phyloP scores from a whole-genome alignment of 2,329 filamentous ascomycete genomes.

The Apiospora arundinis region DNA sequence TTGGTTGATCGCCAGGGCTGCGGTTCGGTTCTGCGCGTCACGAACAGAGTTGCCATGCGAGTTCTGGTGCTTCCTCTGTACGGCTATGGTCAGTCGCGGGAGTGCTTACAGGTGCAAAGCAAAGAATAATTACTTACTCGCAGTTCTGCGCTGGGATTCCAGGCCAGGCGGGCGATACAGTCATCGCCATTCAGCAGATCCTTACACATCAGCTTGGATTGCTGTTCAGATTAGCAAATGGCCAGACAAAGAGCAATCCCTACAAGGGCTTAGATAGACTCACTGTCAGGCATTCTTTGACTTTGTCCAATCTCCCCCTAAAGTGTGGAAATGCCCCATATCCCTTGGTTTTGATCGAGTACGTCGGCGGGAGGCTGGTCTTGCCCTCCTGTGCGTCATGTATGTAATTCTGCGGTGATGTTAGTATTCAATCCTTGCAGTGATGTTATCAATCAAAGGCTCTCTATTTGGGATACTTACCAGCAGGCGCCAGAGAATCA shows the following conservation, averaged over 20 bases:
- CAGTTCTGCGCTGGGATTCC: neutral
- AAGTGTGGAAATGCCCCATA: neutral
- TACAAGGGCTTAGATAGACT: neutral
- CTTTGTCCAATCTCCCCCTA: neutral
- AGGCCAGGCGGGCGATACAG: neutral
- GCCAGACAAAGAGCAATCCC: neutral
- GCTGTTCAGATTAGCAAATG: neutral
- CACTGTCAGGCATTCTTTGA: neutral
- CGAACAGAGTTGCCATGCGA: neutral
- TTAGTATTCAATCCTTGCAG: neutral
- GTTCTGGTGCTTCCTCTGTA: neutral
- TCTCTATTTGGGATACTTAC: neutral
- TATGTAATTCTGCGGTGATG: neutral
- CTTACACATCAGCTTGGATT: neutral
- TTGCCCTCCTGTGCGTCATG: neutral
- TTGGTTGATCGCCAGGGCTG: neutral
- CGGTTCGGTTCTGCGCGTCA: neutral
- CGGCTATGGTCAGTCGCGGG: neutral
- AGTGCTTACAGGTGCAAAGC: neutral
- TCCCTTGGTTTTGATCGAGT: neutral
- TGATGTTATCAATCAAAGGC: too few species aligned
- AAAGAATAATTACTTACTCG: neutral
- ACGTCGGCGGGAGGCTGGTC: neutral
- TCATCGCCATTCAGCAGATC: neutral
- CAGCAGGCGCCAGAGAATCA: neutral